Base-by-base conservation (phyloP, 1,284 basidiomycete species). In the Irpex sp. region DNA sequence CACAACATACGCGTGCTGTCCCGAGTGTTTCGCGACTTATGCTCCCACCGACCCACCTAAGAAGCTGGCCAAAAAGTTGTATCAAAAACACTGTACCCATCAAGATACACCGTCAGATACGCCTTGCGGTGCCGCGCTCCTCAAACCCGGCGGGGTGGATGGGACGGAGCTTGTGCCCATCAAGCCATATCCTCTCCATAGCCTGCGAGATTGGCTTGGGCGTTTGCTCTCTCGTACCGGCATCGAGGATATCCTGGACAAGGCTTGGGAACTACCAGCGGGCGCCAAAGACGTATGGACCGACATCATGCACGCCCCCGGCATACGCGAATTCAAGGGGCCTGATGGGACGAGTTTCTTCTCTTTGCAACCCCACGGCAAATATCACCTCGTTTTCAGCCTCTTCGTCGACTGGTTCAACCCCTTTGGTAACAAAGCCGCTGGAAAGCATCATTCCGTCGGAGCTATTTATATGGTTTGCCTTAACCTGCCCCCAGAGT, bases 361-460 rank as follows among this genome's bases (percentile, higher is more conserved):
- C 6, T 51, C 49, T 19, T 12, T 8, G 10, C 49, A 51, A 19
- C 49, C 49, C 4, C 14, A 18, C 18, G 49, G 49, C 18, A 10
- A 3, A 51, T 51, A 51, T 2, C 61, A 67, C 36, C 65, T 71
- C 2, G 63, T 69, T 1, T 72, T 72, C 62, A 64, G 63, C n/a
- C 61, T 72, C 2, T 70, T 63, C 59, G 56, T 72, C 5, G 71
- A 73, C 58, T 67, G 68, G 65, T 71, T 71, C 61, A 72, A 73
- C 60, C 71, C 72, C 3, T 66, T 56, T 53, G 62, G 64, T 1
- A 72, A 72, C 66, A 70, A 71, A 61, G 39, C 63, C 16, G 67
- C 67, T 0, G 70, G 71, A 0, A 70, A 69, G 53, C 45, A 18
- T 0, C 65, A 68, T 35, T 67, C 69, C 0, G 28, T 36, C 14